Evolutionary conservation across 2,329 filamentous ascomycete species (phyloP), one percentile per base, ranked within the genome.

Genomic region (Trichoderma koningiopsis): DNA sequence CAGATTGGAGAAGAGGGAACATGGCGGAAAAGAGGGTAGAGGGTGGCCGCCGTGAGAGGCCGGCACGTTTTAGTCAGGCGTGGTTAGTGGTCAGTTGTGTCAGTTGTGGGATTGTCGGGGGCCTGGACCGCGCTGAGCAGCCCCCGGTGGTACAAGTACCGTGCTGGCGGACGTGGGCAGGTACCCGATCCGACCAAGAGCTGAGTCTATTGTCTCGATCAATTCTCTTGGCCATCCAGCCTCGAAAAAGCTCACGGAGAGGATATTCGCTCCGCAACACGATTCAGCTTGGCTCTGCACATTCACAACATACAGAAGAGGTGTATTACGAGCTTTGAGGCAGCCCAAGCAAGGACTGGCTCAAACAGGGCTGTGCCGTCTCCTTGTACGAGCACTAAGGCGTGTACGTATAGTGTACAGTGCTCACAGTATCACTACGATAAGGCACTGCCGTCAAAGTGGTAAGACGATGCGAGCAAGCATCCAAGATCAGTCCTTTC

Each of bases 1-100:
- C 71, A 70, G 71, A 69, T 29, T 63, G 37, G 62, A 53, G 22
- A 57, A 70, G 71, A 73, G 70, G 60, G 63, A 62, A 24, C 59
- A 69, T 19, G 19, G 7, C 7, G 70, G 72, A 65, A 71, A 61
- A 73, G 72, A 72, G 27, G 27, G 7, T 33, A 8, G 31, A 11
- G 71, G 72, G 71, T 71, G 58, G 68, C 71, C 58, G 58, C 40
- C 43, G 13, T 63, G 68, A 74, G 75, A 74, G 74, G 73, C 74
- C 75, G 74, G 73, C 73, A 73, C 73, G 68, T 74, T 56, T 67
- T 52, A 64, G 62, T 75, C 73, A 76, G 75, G 59, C 58, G 58
- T 64, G 56, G 62, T 61, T 68, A 29, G 49, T 53, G 47, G 52
- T 47, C 52, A 35, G 58, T 31, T 31, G 29, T 33, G 31, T 33